A percentile compares a stretch with the other conserved stretches of the same genome.
phyloP scores from a whole-genome alignment of 164 flowering plant species.

The Vitis labrusca region DNA sequence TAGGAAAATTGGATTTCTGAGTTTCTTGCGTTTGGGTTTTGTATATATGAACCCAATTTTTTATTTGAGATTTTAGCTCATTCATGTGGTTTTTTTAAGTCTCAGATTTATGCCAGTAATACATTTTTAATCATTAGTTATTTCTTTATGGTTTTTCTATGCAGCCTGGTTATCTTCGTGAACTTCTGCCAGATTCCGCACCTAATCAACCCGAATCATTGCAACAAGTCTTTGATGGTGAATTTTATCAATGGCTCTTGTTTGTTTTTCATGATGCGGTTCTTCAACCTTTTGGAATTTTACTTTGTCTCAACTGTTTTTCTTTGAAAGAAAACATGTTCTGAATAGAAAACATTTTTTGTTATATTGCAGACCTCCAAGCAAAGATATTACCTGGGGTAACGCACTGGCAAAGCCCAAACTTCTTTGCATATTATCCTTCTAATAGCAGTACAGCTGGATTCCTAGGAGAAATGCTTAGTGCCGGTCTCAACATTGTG shows the following conservation, averaged over 20 bases:
- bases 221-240: conserved; percentile 75
- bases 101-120: not conserved
- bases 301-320: not conserved
- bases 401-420: conserved; percentile 99
- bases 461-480: conserved; percentile 95
- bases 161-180: conserved; percentile 87
- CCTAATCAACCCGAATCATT: conserved; percentile 73
- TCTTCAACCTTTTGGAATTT: too few relatives aligned
- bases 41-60: too few relatives aligned
- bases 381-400: conserved; percentile 85
- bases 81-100: not conserved
- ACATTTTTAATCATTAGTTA: not conserved
- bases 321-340: not conserved
- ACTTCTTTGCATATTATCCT: conserved; percentile 88
- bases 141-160: conserved; percentile 8
- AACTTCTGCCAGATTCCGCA: conserved; percentile 80
- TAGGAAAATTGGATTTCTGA: too few relatives aligned
- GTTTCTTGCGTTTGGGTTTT: too few relatives aligned
- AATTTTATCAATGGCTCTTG: conserved; percentile 20
- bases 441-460: conserved; percentile 90
- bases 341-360: conserved; percentile 10
- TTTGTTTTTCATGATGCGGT: too few relatives aligned
- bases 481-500: conserved; percentile 86
- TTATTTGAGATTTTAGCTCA: too few relatives aligned
- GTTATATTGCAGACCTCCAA: conserved; percentile 58